Base-by-base conservation (phyloP, 345 rosid genomes). In the Garcia nutans region DNA sequence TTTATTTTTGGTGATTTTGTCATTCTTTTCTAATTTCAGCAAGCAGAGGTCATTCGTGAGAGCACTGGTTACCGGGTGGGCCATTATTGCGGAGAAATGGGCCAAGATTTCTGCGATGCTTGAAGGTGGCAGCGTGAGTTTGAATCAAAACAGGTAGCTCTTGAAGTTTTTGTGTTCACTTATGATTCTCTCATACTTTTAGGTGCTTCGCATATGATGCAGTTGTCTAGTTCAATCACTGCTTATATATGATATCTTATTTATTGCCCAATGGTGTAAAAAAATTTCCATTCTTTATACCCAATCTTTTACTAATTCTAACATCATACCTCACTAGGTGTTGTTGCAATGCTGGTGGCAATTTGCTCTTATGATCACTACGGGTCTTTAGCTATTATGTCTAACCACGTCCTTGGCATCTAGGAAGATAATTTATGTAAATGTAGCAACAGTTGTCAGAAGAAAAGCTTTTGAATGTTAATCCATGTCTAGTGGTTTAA, bases 1-100 rank as follows among this genome's bases (percentile, higher is more conserved):
- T 58, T 49, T 67, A 66, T 15, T 41, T 69, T 41, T 69, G 76
- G 56, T 70, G 45, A 68, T 77, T 57, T 56, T 80, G 19, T 65
- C 64, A 16, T 74, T 44, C 37, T 76, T 78, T 58, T 71, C 74
- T 49, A 70, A 77, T 81, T 82, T 64, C 90, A 93, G 99, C 98
- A 96, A 93, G 94, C 98, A 13, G 99, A 92, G 82, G 99, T 96
- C 73, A 92, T 96, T 31, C 94, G 91, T 0, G 93, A 92, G 47
- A 86, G 86, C 69, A 93, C 98, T 65, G 78, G 86, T 82, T 88
- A 65, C 64, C 85, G 87, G 84, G 98, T 96, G 12, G 99, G 99
- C 10, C 93, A 89, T 76, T 96, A 92, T 79, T 96, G 99, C 82
- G 99, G 99, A 74, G 98, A 96, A 79, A 96, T 96, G 99, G 99